These are phyloP conservation scores for Yamadazyma phyllophila DNA, from an alignment of 805 yeast species.

Conservation along the genomic window DNA sequence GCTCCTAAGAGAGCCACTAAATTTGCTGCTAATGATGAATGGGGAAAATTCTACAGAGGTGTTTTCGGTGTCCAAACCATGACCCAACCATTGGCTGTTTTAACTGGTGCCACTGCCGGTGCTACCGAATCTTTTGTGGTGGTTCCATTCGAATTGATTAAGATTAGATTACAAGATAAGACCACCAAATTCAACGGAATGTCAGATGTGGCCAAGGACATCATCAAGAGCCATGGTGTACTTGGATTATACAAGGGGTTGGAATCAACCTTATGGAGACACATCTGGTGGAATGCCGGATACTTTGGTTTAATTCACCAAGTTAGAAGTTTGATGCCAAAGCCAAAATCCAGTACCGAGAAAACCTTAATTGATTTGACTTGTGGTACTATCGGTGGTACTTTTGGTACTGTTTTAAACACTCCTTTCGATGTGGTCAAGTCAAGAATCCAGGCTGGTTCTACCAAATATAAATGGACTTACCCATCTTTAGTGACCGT, in stretches of 20 bases:
- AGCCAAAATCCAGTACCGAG: slow-evolving; percentile 65
- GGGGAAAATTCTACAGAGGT: slow-evolving; percentile 79
- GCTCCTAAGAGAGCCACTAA: slow-evolving; percentile 99
- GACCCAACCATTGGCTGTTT: slow-evolving; percentile 79
- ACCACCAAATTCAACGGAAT: slow-evolving; percentile 80
- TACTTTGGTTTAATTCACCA: slow-evolving; percentile 95
- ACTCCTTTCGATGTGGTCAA: slow-evolving; percentile 98
- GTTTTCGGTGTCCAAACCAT: slow-evolving; percentile 65
- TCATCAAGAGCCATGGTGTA: slow-evolving; percentile 72
- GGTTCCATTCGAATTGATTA: slow-evolving; percentile 95
- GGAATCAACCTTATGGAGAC: slow-evolving; percentile 98
- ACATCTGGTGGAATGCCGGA: slow-evolving; percentile 95
- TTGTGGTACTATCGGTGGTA: slow-evolving; percentile 96
- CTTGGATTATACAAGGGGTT: slow-evolving; percentile 89
- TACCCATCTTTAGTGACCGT: slow-evolving; percentile 73
- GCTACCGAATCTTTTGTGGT: slow-evolving; percentile 95
- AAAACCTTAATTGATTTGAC: slow-evolving; percentile 83
- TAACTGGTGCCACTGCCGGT: slow-evolving; percentile 98
- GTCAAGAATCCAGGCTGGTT: slow-evolving; percentile 91
- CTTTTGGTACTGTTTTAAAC: slow-evolving; percentile 90
- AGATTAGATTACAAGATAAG: slow-evolving; percentile 91
- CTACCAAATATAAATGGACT: slow-evolving; percentile 91
- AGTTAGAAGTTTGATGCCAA: slow-evolving; percentile 75
- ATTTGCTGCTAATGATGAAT: slow-evolving; percentile 96
- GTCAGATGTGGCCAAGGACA: slow-evolving; percentile 73